Base-by-base conservation (phyloP, 108 stramenopile genomes). In the Schizochytrium sp. region DNA sequence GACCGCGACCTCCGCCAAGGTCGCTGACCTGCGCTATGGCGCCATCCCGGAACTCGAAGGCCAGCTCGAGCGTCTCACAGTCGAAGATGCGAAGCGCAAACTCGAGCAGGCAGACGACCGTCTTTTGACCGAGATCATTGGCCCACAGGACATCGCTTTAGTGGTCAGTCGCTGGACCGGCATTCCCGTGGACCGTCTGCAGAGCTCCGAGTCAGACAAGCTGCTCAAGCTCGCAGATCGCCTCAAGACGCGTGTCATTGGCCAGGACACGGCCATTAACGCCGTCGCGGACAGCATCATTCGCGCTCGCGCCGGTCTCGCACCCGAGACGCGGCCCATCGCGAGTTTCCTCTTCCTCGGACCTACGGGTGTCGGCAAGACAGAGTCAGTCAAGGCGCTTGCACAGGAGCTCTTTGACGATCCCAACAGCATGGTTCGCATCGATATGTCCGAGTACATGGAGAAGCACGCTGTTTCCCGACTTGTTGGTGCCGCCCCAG, bases 361-460 rank as follows among this genome's bases (percentile, higher is more conserved):
- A 5, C 96, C 96, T 28, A 97, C 98, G 3, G 98, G 96, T 10
- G 96, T 96, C 19, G 96, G 98, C 12, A 97, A 98, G 93, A 98
- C 98, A 5, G 96, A 96, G 92, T 91, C 97, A 29, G 95, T 96
- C 89, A 98, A 98, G 90, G 95, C 95, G 43, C 90, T 97, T 48
- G 96, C 97, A 5, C 96, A 93, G 53, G 94, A 94, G 53, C 96
- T 97, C 88, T 98, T 95, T 91, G 96, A 96, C 48, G 93, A 93
- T 45, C 96, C 96, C 88, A 94, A 94, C 87, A 95, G 95, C 87
- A 95, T 98, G 93, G 92, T 97, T 63, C 96, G 98, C 29, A 96
- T 99, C 72, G 98, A 99, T 93, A 99, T 99, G 98, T 94, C 93
- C 44, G 99, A 99, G 91, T 99, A 97, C 92, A 96, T 96, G 87